Conservation (phyloP, 2,329 filamentous ascomycete genomes). For the Hypoxylon sp. region DNA sequence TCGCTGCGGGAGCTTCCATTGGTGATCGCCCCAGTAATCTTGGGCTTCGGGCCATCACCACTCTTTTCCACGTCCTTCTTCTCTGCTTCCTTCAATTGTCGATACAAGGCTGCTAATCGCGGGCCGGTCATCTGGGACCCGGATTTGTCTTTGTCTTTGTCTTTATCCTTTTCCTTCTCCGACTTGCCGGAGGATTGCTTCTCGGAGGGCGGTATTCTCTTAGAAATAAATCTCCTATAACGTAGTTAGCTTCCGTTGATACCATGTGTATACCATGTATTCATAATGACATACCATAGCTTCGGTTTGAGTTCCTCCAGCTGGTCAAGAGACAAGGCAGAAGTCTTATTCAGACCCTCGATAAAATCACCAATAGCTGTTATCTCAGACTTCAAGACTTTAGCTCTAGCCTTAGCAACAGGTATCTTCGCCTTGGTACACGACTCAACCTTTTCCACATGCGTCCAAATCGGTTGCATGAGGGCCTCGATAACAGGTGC, state of each 20-base stretch:
- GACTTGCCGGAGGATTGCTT: conserved; percentile 49
- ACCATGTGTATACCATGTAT: background rate
- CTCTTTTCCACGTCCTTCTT: conserved; percentile 47
- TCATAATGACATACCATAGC: conserved; percentile 52
- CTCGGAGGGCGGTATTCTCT: conserved; percentile 55
- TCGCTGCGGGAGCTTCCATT: conserved; percentile 50
- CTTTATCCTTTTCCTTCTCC: conserved; percentile 48
- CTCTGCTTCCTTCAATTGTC: conserved; percentile 51
- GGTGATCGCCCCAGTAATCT: conserved; percentile 43
- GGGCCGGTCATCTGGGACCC: conserved; percentile 53
- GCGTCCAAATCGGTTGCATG: conserved; percentile 55
- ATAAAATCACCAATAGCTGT: conserved; percentile 57
- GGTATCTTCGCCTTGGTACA: conserved; percentile 56
- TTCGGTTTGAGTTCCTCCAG: conserved; percentile 56
- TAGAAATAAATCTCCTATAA: conserved; percentile 55
- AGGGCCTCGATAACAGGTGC: conserved; percentile 53
- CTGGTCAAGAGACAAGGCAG: conserved; percentile 50
- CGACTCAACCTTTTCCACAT: conserved; percentile 53
- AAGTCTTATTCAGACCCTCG: conserved; percentile 53
- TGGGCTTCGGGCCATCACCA: conserved; percentile 47
- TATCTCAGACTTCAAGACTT: conserved; percentile 54
- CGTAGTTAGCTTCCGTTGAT: conserved; percentile 29
- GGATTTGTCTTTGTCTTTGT: conserved; percentile 49
- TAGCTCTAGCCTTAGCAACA: conserved; percentile 54
- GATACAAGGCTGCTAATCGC: conserved; percentile 52